Evolutionary conservation across 2,329 filamentous ascomycete genomes (phyloP), one percentile per base, ranked within the genome.

Genomic region (Colletotrichum endophyticum): DNA sequence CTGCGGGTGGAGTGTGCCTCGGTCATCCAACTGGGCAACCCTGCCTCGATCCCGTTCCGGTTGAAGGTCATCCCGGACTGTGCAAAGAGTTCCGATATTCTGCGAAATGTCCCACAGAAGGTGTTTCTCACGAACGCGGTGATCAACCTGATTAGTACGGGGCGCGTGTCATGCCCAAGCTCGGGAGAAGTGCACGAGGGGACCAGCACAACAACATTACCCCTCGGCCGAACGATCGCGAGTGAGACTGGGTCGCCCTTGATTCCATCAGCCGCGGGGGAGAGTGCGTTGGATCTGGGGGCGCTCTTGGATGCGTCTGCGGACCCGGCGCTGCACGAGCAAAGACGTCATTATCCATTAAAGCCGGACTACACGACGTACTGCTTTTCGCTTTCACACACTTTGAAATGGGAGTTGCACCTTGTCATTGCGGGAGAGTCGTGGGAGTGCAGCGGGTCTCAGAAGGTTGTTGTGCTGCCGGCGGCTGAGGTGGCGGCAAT

Each of bases 81-180:
- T 6, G 1, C 19, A 0, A 44, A 44, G 9, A 44, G 39, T 19
- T 44, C 39, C 1, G 9, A 44, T 9, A 12, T n/a, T 44, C 19
- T 44, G 19, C 39, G 0, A 44, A 5, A 44, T n/a, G 39, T 44
- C 9, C 39, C 39, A 19, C 39, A 44, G 39, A 44, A 44, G 8
- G 39, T 44, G 0, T 44, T 0, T 44, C 19, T 44, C 0, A 44
- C 39, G 39, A 44, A 44, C 9, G 39, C 39, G 39, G 39, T 44
- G 39, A 44, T 44, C 39, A n/a, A 0, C 3, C 3, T 44, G 9
- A n/a, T 12, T 4, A 44, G 39, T 44, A 44, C 19, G 0, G 39
- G 9, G 39, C 5, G 9, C 0, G 39, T 44, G 1, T n/a, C 19
- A n/a, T 44, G 39, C 19, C 39, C 39, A 0, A 0, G 39, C 0